A percentile compares a stretch with the other conserved stretches of the same genome.
phyloP scores from a whole-genome alignment of 345 rosid species.

The Litchi chinensis region DNA sequence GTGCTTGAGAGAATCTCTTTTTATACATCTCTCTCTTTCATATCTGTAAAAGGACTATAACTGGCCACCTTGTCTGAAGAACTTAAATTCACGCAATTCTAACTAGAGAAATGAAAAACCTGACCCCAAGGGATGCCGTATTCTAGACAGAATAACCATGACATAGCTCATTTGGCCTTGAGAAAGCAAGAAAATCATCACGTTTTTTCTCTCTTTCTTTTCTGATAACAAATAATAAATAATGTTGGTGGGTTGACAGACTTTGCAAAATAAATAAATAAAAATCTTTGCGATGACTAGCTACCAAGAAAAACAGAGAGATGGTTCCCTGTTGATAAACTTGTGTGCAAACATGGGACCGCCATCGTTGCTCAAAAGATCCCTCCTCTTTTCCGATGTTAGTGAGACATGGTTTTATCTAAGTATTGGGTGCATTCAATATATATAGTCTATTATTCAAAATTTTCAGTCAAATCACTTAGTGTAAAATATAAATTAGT shows the following conservation, averaged over 20 bases:
- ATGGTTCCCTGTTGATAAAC: background rate
- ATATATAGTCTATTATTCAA: too few relatives aligned
- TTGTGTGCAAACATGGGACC: background rate
- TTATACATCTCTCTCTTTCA: background rate
- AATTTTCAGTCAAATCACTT: too few relatives aligned
- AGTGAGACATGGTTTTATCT: too few relatives aligned
- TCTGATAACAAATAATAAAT: background rate
- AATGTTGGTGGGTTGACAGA: background rate
- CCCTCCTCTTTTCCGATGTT: background rate
- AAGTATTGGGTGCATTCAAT: too few relatives aligned
- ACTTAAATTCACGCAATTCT: background rate
- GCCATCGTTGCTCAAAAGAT: background rate
- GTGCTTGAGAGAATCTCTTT: background rate
- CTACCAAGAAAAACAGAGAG: slow-evolving; percentile 1
- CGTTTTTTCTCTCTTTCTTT: background rate
- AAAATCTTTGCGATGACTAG: slow-evolving; percentile 1
- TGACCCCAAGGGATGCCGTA: slow-evolving; percentile 2
- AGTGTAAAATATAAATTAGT: too few relatives aligned
- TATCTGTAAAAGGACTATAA: slow-evolving; percentile 5
- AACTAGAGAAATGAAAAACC: slow-evolving; percentile 6
- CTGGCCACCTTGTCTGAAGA: slow-evolving; percentile 7
- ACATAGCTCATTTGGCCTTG: background rate
- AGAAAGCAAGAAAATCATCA: background rate
- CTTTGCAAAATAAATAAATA: background rate
- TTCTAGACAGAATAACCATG: background rate